These are phyloP conservation scores for Zostera marina DNA, from an alignment of 116 monocot genomes.

Conservation along the genomic window DNA sequence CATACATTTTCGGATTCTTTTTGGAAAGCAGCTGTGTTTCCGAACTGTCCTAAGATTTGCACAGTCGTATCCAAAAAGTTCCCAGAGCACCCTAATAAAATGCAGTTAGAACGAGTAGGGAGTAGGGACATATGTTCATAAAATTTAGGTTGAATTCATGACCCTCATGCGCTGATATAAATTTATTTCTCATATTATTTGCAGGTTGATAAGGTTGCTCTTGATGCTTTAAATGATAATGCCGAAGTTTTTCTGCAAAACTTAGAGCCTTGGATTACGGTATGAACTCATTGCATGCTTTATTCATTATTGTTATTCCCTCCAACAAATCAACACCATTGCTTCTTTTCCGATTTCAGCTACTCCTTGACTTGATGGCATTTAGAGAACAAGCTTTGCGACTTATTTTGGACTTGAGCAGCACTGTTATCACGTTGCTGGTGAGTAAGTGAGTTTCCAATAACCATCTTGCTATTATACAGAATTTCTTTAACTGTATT, in stretches of 20 bases:
- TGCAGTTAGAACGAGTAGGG: constrained; percentile 77
- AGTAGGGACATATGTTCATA: not conserved
- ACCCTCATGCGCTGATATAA: not conserved
- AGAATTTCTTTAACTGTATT: not conserved
- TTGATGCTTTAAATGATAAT: constrained; percentile 70
- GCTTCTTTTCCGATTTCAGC: constrained; percentile 16
- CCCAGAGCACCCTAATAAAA: constrained; percentile 84
- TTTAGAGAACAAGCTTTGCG: constrained; percentile 94
- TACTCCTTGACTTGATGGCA: constrained; percentile 95
- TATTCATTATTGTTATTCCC: not conserved
- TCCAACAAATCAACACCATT: not conserved
- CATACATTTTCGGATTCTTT: constrained; percentile 69
- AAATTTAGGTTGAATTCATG: not conserved
- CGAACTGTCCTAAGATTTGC: constrained; percentile 74
- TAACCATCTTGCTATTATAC: not conserved
- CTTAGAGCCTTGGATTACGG: constrained; percentile 84
- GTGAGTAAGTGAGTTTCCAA: constrained; percentile 19
- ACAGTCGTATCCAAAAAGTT: constrained; percentile 69
- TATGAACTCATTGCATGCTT: constrained; percentile 14
- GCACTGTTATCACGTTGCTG: constrained; percentile 93
- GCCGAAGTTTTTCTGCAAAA: constrained; percentile 75
- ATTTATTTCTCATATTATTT: constrained; percentile 2
- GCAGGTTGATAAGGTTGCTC: constrained; percentile 82
- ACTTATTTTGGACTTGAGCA: constrained; percentile 88
- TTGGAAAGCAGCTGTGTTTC: constrained; percentile 79